Conservation (phyloP, 2,329 filamentous ascomycete genomes). For the Simplicillium sp. region DNA sequence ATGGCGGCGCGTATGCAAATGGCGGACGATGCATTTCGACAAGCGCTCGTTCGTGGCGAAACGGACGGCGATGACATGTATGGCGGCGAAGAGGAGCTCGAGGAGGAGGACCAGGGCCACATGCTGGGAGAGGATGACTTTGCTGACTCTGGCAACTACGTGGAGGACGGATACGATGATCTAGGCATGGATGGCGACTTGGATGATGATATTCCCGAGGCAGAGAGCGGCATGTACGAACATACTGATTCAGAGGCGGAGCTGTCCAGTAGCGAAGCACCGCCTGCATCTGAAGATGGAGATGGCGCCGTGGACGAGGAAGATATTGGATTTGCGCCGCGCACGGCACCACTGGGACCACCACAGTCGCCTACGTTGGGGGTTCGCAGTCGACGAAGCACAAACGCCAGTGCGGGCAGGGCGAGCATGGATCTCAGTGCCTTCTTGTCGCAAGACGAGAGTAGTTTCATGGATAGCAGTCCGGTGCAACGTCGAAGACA, state of each 20-base stretch:
- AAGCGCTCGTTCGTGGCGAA: slow-evolving; percentile 43
- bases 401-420: slow-evolving; percentile 10
- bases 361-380: slow-evolving; percentile 28
- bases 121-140: slow-evolving; percentile 57
- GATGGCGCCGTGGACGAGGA: slow-evolving; percentile 11
- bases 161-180: slow-evolving; percentile 12
- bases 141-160: slow-evolving; percentile 19
- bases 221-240: slow-evolving; percentile 57
- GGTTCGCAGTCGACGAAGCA: slow-evolving; percentile 12
- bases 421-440: slow-evolving; percentile 49
- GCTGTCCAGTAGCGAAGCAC: slow-evolving; percentile 35
- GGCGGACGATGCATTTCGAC: slow-evolving; percentile 52
- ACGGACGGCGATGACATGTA: slow-evolving; percentile 39
- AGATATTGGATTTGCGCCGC: slow-evolving; percentile 29
- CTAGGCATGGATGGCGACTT: slow-evolving; percentile 48
- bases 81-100: slow-evolving; percentile 41
- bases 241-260: slow-evolving; percentile 69
- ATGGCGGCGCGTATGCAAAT: slow-evolving; percentile 42
- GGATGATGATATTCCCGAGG: slow-evolving; percentile 62
- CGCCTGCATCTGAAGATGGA: slow-evolving; percentile 3
- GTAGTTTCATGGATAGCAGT: slow-evolving; percentile 46
- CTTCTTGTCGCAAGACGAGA: slow-evolving; percentile 46
- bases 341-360: slow-evolving; percentile 21
- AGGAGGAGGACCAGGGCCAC: slow-evolving; percentile 46
- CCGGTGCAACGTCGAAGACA: slow-evolving; percentile 32